These are phyloP conservation scores for Trichoderma hamatum DNA, from an alignment of 2,329 filamentous ascomycete genomes.

Conservation along the genomic window DNA sequence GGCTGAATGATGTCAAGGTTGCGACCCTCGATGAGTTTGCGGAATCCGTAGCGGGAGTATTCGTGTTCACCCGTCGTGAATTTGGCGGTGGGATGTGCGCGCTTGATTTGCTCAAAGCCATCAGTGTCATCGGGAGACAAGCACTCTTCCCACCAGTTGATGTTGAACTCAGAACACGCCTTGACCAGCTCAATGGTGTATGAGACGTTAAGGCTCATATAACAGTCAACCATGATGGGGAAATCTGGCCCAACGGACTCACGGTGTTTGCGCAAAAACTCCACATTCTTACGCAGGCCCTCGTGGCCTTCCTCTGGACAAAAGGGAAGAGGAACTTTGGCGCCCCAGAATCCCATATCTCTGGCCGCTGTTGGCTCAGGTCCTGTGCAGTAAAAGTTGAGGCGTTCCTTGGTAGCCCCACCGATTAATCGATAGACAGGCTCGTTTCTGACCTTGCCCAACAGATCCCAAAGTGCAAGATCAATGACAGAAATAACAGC, in stretches of 20 bases:
- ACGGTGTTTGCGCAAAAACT: constrained; percentile 82
- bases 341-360: constrained; percentile 85
- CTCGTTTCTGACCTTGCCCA: constrained; percentile 89
- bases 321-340: constrained; percentile 87
- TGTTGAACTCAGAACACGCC: constrained; percentile 78
- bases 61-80: constrained; percentile 97
- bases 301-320: constrained; percentile 83
- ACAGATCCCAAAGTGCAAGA: constrained; percentile 86
- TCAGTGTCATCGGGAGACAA: constrained; percentile 89
- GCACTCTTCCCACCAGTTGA: constrained; percentile 98
- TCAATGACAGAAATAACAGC: constrained; percentile 95
- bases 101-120: constrained; percentile 86
- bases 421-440: constrained; percentile 95
- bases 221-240: constrained; percentile 93
- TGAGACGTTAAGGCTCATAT: constrained; percentile 90
- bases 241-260: constrained; percentile 86
- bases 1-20: constrained; percentile 94
- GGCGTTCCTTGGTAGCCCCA: constrained; percentile 78
- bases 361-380: constrained; percentile 81
- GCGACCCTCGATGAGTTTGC: constrained; percentile 87
- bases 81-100: constrained; percentile 84
- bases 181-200: constrained; percentile 93
- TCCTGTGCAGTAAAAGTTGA: constrained; percentile 94
- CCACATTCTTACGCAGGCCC: constrained; percentile 85
- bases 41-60: constrained; percentile 92